phyloP scores from a whole-genome alignment of 176 grass and related monocot species.

The Saccharum officinarum region DNA sequence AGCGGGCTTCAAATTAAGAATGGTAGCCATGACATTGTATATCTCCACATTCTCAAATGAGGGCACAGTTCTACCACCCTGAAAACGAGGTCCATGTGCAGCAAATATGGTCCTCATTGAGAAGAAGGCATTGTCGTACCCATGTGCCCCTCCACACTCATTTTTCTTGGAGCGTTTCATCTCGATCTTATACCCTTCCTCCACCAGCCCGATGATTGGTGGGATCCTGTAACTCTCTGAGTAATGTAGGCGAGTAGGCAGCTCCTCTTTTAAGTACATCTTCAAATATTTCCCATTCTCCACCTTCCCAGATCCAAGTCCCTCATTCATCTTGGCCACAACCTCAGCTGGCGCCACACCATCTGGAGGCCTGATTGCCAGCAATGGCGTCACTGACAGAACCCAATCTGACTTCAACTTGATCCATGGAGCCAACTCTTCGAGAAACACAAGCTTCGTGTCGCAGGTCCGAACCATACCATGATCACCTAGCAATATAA shows the following conservation, averaged over 20 bases:
- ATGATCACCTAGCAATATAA: constrained; percentile 82
- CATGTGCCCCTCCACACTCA: constrained; percentile 85
- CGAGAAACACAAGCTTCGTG: constrained; percentile 66
- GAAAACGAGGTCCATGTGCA: constrained; percentile 72
- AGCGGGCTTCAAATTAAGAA: constrained; percentile 73
- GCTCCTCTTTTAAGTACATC: constrained; percentile 83
- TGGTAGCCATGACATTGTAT: constrained; percentile 78
- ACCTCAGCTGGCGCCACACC: constrained; percentile 46
- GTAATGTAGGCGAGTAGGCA: constrained; percentile 77
- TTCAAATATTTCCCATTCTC: constrained; percentile 65
- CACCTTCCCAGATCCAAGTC: constrained; percentile 76
- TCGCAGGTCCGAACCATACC: constrained; percentile 96
- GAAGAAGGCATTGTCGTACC: constrained; percentile 87
- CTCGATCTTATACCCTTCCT: constrained; percentile 88
- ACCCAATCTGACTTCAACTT: constrained; percentile 61
- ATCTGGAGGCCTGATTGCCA: constrained; percentile 67
- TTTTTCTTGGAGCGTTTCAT: constrained; percentile 33
- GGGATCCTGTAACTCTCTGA: constrained; percentile 77
- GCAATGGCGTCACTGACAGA: constrained; percentile 62
- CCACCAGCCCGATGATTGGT: constrained; percentile 65
- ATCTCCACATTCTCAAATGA: constrained; percentile 94
- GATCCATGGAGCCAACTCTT: constrained; percentile 78
- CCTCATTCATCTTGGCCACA: constrained; percentile 93
- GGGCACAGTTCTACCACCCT: constrained; percentile 57
- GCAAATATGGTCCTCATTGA: constrained; percentile 94